These are phyloP conservation scores for Arthroderma sp. DNA, from an alignment of 2,329 filamentous ascomycete species.

Conservation along the genomic window DNA sequence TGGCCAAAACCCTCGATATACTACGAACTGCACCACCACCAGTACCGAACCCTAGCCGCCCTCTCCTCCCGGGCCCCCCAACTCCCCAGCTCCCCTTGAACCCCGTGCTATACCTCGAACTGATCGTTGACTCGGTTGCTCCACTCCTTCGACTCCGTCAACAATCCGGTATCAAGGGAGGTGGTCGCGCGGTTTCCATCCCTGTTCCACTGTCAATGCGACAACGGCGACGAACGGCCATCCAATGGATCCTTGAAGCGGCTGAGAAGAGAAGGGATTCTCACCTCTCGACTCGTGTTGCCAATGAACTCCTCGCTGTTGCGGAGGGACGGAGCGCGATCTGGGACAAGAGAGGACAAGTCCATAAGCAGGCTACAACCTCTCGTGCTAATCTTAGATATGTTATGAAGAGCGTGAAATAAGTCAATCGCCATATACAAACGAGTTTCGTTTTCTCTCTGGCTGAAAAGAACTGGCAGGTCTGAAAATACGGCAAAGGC, in stretches of 20 bases:
- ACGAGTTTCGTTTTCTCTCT: too few species aligned
- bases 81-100: slow-evolving; percentile 71
- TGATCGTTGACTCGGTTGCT: slow-evolving; percentile 84
- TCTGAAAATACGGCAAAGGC: too few species aligned
- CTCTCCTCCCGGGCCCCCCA: slow-evolving; percentile 55
- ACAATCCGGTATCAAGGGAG: slow-evolving; percentile 67
- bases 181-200: slow-evolving; percentile 70
- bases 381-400: slow-evolving; percentile 56
- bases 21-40: slow-evolving; percentile 77
- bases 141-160: slow-evolving; percentile 70
- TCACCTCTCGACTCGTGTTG: slow-evolving; percentile 64
- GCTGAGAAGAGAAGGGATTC: slow-evolving; percentile 63
- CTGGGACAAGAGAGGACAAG: slow-evolving; percentile 65
- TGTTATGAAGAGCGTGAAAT: neutral
- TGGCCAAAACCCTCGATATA: slow-evolving; percentile 66
- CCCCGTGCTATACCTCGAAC: slow-evolving; percentile 74
- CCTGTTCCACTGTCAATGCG: slow-evolving; percentile 63
- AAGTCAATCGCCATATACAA: neutral
- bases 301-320: slow-evolving; percentile 74
- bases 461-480: too few species aligned
- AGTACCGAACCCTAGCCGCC: slow-evolving; percentile 53
- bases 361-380: slow-evolving; percentile 71
- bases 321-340: slow-evolving; percentile 71
- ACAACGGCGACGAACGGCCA: slow-evolving; percentile 64
- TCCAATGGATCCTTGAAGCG: slow-evolving; percentile 80